Base-by-base conservation (phyloP, 1,139 yeast species). In the Kluyveromyces sp. region DNA sequence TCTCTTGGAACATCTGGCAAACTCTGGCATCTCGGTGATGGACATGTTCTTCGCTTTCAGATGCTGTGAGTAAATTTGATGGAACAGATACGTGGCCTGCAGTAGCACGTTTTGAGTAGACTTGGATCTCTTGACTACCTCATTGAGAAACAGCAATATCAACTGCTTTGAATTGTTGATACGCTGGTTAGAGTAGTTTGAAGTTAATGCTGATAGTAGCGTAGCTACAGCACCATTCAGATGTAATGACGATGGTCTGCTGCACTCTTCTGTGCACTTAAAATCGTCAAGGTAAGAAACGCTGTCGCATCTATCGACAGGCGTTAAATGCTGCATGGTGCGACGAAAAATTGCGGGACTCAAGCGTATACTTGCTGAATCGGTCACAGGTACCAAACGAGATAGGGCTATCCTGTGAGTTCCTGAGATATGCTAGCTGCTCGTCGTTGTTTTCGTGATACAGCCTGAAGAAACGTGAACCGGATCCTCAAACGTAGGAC, bases 1-100 rank as follows among this genome's bases (percentile, higher is more conserved):
- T 44, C 64, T 51, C 47, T 57, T 60, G 7, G 60, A 46, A 41
- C 64, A 61, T 29, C 49, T 45, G 9, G 61, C 54, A 39, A 60
- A 59, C 34, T 56, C 61, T 7, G 62, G 62, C 41, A 54, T 39
- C 12, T 40, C 41, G 12, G 13, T 26, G 17, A 30, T 33, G 19
- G 38, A 28, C 16, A 42, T 25, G 17, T 22, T 9, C 26, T 22
- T 6, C 9, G 18, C 35, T 34, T 29, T 39, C 15, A 38, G 15
- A 20, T 36, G 44, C 18, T 41, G 35, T 19, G 43, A 37, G 40
- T 54, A 49, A n/a, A 61, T 39, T 41, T 49, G 52, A 33, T 52
- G 45, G 33, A 56, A 53, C 42, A 59, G 60, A 33, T 46, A 46
- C 2, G 55, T 44, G 2, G 65, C 57, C 43, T 56, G 39, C 3